Evolutionary conservation across 2,329 filamentous ascomycete genomes (phyloP), one percentile per base, ranked within the genome.

Genomic region (Rhynchosporium agropyri): DNA sequence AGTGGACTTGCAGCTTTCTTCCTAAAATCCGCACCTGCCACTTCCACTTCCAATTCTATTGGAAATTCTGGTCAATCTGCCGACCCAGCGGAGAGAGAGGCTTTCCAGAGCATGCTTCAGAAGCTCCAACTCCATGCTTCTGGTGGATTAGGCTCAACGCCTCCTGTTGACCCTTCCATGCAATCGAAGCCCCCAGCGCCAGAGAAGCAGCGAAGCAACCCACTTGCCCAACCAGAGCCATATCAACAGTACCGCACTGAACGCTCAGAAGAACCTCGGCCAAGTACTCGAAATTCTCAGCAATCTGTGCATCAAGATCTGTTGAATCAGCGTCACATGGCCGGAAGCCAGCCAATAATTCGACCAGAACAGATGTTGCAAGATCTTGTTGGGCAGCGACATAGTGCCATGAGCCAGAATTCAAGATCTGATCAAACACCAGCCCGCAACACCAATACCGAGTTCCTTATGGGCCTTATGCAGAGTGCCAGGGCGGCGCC

Each of bases 401-500:
- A 85, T 68, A 81, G 81, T 45, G 77, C 80, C 13, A 79, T 82
- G 20, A 84, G 78, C 70, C 84, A 85, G 65, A 76, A 78, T 43
- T 80, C 78, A 15, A 78, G 82, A 40, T 74, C 77, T 42, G 81
- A 84, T 58, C 78, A 79, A 63, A 69, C 75, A 61, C 79, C 78
- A 54, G 81, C 79, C 73, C 69, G 69, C 13, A 69, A 70, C 63
- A 71, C 81, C 69, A 90, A 94, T 70, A 85, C 89, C n/a, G 90
- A 96, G 67, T 93, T 95, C 74, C 79, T 97, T 55, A 90, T 96
- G 76, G 90, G 88, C 65, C 81, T 97, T 36, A 95, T 97, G 90
- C 85, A 89, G 69, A 76, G 77, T 65, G 73, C 76, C 28, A 80
- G 82, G 63, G 77, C 77, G 43, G 78, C 76, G 3, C 78, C 81